Conservation (phyloP, 805 yeast genomes). For the Ogataea methylovora region DNA sequence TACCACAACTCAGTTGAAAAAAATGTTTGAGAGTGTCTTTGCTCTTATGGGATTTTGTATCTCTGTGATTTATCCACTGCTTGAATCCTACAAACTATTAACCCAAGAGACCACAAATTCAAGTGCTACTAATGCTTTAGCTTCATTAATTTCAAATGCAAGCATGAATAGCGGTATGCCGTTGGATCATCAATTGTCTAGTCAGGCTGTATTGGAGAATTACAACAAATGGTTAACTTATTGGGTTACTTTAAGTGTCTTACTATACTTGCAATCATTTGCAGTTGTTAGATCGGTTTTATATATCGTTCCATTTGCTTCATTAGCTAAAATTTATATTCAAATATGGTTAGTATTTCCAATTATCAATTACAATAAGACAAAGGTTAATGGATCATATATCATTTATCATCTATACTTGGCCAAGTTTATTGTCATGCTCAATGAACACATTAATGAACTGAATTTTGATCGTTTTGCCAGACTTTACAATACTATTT, state of each 20-base stretch:
- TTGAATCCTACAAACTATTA: constrained; percentile 22
- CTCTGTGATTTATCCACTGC: constrained; percentile 33
- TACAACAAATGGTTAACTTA: constrained; percentile 40
- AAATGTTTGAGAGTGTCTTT: constrained; percentile 25
- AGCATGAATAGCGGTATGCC: no score
- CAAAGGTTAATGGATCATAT: constrained; percentile 4
- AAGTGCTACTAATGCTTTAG: no score
- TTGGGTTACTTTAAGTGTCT: constrained; percentile 56
- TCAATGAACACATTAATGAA: constrained; percentile 3
- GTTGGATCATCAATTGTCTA: no score
- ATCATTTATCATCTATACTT: constrained; percentile 7
- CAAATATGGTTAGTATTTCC: constrained; percentile 58
- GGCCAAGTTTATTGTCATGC: constrained; percentile 1
- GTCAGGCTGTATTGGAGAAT: no score
- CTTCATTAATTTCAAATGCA: no score
- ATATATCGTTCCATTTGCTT: constrained; percentile 46
- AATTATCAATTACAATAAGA: constrained; percentile 13
- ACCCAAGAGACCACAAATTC: no score
- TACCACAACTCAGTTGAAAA: no score
- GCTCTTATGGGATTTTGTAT: constrained; percentile 27
- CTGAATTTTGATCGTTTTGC: constrained; percentile 6
- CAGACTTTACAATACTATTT: no score
- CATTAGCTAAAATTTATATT: constrained; percentile 37
- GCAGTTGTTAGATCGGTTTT: constrained; percentile 30
- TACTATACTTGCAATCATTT: constrained; percentile 13